Evolutionary conservation across 306 rosid species (phyloP), one percentile per base, ranked within the genome.

Genomic region (Cucurbita moschata): DNA sequence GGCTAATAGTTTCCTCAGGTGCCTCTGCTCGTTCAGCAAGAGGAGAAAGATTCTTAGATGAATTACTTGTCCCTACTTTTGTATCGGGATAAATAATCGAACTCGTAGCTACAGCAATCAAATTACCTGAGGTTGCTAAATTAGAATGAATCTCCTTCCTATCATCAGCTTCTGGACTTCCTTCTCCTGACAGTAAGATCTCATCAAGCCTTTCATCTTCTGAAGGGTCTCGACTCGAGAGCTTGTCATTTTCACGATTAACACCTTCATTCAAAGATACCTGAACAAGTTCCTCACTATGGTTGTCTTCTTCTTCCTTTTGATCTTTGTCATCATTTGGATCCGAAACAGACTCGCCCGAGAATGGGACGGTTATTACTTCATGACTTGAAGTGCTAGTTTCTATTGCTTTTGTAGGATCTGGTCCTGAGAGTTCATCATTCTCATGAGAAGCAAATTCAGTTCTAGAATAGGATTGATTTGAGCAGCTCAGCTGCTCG

Each of bases 1-100:
- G 74, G 44, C 12, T 74, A 77, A 60, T 69, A 64, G 6, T 67
- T 52, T 49, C 51, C 37, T 75, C 82, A 73, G 80, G 80, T 72
- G 81, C 79, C 84, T 79, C 66, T 54, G 64, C 79, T 42, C 76
- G 85, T 54, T 78, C 75, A 19, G 75, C 10, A 77, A 77, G 75
- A 65, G 85, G 82, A 83, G 84, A 44, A 73, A 58, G 80, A 73
- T 73, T 71, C 47, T 78, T 76, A 14, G 83, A 75, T 70, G 79
- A 67, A 69, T 21, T 19, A 78, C 78, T 70, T n/a, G 59, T 68
- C 65, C 81, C 83, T 66, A 30, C 78, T 10, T 78, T 73, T 57
- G 21, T 70, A 65, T 51, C 73, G 52, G 56, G 77, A 73, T 79
- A 42, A 52, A 18, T 74, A 59, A 38, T 72, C 66, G 83, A 43